phyloP scores from a whole-genome alignment of 192 early-diverging fungal genomes.

The Gigaspora rosea region DNA sequence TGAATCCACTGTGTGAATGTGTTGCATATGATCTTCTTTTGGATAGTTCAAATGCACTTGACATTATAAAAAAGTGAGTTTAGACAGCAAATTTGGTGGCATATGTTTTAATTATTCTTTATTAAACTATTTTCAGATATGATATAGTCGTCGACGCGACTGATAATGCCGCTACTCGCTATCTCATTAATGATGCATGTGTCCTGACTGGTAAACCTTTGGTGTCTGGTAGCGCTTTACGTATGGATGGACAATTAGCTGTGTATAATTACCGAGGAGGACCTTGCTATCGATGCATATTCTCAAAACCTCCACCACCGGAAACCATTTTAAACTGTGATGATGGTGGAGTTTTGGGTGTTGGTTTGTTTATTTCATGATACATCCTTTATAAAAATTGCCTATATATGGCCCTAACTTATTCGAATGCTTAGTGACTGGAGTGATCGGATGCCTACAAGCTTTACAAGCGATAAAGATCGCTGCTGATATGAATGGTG shows the following conservation, averaged over 20 bases:
- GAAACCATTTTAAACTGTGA: conserved; percentile 87
- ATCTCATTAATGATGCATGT: conserved; percentile 93
- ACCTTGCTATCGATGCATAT: conserved; percentile 96
- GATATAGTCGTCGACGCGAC: conserved; percentile 89
- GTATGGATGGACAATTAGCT: conserved; percentile 94
- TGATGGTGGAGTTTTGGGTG: conserved; percentile 92
- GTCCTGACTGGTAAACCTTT: conserved; percentile 80
- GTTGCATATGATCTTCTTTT: conserved; percentile 70
- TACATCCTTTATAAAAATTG: background rate
- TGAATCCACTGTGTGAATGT: conserved; percentile 69
- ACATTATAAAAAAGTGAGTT: conserved; percentile 57
- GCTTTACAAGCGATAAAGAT: conserved; percentile 94
- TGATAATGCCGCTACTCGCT: conserved; percentile 95
- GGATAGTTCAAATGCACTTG: conserved; percentile 80
- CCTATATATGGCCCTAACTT: background rate
- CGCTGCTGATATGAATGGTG: conserved; percentile 59
- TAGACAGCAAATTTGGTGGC: background rate
- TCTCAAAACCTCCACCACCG: conserved; percentile 88
- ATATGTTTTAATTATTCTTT: background rate
- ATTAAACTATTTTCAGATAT: conserved; percentile 50
- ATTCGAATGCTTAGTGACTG: conserved; percentile 65
- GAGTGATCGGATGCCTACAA: conserved; percentile 89
- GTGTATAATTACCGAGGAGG: conserved; percentile 90
- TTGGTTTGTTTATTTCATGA: conserved; percentile 48
- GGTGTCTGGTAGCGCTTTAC: conserved; percentile 87